Evolutionary conservation across 108 stramenopile genomes (phyloP).

Genomic region (Skeletonema costatum): DNA sequence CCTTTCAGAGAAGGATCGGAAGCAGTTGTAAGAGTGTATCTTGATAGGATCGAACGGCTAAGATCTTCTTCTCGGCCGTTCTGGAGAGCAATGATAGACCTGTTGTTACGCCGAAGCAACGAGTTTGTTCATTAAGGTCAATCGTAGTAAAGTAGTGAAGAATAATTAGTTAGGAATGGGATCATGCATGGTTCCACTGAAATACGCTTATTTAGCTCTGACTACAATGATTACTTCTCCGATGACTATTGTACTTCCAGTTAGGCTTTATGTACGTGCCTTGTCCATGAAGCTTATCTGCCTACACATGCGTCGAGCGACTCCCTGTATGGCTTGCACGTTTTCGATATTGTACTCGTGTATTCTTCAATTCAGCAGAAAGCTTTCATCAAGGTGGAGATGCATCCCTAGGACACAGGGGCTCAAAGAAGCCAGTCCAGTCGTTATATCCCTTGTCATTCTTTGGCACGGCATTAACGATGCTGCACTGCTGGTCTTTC

Average conservation of each 20-base stretch:
- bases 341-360: too few species aligned
- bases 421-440: constrained; percentile 1
- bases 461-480: background rate
- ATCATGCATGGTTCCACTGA: background rate
- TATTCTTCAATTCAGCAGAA: background rate
- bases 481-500: constrained; percentile 5
- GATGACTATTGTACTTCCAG: too few species aligned
- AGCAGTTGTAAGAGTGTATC: constrained; percentile 39
- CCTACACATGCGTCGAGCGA: too few species aligned
- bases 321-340: too few species aligned
- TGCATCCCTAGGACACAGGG: background rate
- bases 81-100: constrained; percentile 40
- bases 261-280: too few species aligned
- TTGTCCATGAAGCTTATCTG: too few species aligned
- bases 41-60: constrained; percentile 22
- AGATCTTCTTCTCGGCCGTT: constrained; percentile 34
- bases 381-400: background rate
- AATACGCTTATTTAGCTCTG: background rate
- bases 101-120: constrained; percentile 45
- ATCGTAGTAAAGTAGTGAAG: background rate
- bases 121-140: constrained; percentile 19
- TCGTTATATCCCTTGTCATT: background rate
- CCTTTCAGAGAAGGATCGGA: constrained; percentile 28
- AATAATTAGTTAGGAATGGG: background rate
- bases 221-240: too few species aligned